Base-by-base conservation (phyloP, 2,329 filamentous ascomycete species). In the Epichloe sp. region DNA sequence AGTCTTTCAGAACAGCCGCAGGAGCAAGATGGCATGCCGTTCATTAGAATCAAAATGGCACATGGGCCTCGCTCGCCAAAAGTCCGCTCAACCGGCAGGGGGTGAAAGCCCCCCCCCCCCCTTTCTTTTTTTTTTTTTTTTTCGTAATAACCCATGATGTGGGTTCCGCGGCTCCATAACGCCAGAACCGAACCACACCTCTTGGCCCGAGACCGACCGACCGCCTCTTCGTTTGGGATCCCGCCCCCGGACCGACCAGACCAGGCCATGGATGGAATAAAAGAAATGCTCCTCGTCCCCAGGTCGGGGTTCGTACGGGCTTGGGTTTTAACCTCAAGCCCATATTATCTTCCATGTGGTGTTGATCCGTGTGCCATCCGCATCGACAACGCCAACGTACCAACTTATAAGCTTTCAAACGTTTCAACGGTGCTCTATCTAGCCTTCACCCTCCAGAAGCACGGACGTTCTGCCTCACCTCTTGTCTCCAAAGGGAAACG, bases 141-240 rank as follows among this genome's bases (percentile, higher is more conserved):
- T 37, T 23, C 10, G 40, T 53, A 52, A 43, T 47, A 57, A 54
- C 53, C 51, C 53, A 56, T 44, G 35, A 51, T 46, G 52, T 53
- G 52, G 52, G 48, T 26, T 48, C 41, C 48, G 40, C 14, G 48
- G 40, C 52, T 53, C 52, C 48, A 51, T 51, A 44, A 53, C 26
- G 48, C 48, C 21, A 48, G 40, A 45, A 14, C 44, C 35, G 47
- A 42, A 50, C 51, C 36, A 38, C 44, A 44, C 34, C 47, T 48
- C 45, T 36, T 45, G 45, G 48, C 48, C 48, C 48, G 44, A 50
- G 38, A 42, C 48, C 45, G 48, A 48, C 45, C 44, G 45, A 48
- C 52, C 44, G 44, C 36, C 48, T 41, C n/a, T 26, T 47, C 23
- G 37, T 44, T n/a, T 42, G 38, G 51, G 41, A 48, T 48, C 31